A percentile compares a stretch with the other conserved stretches of the same genome.
These are phyloP conservation scores for Achlya hypogyna DNA, from an alignment of 352 stramenopile genomes.

Conservation along the genomic window DNA sequence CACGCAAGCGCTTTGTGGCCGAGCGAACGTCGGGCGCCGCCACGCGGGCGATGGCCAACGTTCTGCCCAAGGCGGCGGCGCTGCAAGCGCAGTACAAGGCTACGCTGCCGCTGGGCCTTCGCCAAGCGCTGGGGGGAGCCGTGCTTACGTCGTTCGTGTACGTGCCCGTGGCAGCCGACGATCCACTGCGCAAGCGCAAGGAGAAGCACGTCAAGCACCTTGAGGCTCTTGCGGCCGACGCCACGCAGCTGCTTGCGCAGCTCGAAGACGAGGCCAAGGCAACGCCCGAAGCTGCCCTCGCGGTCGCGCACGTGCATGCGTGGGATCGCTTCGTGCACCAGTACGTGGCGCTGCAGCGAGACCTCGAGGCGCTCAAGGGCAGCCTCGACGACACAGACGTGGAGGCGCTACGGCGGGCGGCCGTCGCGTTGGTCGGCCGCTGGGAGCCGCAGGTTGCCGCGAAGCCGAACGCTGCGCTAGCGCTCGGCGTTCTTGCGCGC, in stretches of 20 bases:
- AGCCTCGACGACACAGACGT: background rate
- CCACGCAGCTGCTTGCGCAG: background rate
- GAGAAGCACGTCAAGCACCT: conserved; percentile 19
- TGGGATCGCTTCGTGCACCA: conserved; percentile 10
- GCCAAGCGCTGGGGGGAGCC: conserved; percentile 9
- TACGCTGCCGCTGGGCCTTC: conserved; percentile 2
- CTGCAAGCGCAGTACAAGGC: conserved; percentile 3
- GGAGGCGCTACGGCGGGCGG: background rate
- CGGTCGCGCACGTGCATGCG: background rate
- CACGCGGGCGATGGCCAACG: conserved; percentile 15
- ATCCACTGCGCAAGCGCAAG: conserved; percentile 8
- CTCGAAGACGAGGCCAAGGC: conserved; percentile 6
- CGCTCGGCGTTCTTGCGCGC: conserved; percentile 4
- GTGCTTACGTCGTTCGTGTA: conserved; percentile 11
- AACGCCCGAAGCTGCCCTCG: background rate
- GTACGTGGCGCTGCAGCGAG: background rate
- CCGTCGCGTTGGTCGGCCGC: background rate
- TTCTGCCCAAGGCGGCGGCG: background rate
- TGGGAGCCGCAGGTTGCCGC: background rate
- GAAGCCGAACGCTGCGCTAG: background rate
- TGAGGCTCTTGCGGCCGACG: background rate
- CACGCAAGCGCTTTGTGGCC: conserved; percentile 20
- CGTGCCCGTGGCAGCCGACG: background rate
- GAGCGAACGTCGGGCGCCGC: conserved; percentile 12
- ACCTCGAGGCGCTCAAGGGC: background rate